Evolutionary conservation across 805 yeast species (phyloP).

Genomic region (Ogataea haglerorum): DNA sequence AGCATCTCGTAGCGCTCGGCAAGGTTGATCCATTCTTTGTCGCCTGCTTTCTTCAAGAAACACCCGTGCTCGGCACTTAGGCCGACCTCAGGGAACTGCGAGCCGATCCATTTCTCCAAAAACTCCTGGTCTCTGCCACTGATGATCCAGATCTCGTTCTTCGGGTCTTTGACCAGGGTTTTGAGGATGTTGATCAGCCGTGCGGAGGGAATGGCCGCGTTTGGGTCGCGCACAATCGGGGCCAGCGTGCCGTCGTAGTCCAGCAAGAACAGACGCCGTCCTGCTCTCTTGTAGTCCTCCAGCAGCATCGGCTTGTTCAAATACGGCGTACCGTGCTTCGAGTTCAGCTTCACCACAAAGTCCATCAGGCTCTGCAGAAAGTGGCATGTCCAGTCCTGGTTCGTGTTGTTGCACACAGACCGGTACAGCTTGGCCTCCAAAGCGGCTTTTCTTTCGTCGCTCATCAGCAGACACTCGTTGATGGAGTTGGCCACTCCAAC

Average conservation of each 20-base stretch:
- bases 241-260: conserved; percentile 98
- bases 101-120: conserved; percentile 84
- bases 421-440: conserved; percentile 55
- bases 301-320: conserved; percentile 67
- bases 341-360: conserved; percentile 33
- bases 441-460: conserved; percentile 40
- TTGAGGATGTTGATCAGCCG: conserved; percentile 58
- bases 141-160: conserved; percentile 89
- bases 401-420: conserved; percentile 65
- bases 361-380: conserved; percentile 45
- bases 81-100: conserved; percentile 59
- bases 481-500: conserved; percentile 88
- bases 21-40: conserved; percentile 73
- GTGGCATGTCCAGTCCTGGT: conserved; percentile 74
- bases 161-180: conserved; percentile 65
- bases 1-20: conserved; percentile 84
- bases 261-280: conserved; percentile 76
- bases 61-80: conserved; percentile 98
- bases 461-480: conserved; percentile 60
- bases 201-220: conserved; percentile 94
- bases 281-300: conserved; percentile 55
- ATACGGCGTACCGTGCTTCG: conserved; percentile 70
- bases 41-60: conserved; percentile 73
- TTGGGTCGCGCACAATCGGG: conserved; percentile 94
- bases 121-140: conserved; percentile 93